Base-by-base conservation (phyloP, 106 monocot species). In the Acorus gramineus region DNA sequence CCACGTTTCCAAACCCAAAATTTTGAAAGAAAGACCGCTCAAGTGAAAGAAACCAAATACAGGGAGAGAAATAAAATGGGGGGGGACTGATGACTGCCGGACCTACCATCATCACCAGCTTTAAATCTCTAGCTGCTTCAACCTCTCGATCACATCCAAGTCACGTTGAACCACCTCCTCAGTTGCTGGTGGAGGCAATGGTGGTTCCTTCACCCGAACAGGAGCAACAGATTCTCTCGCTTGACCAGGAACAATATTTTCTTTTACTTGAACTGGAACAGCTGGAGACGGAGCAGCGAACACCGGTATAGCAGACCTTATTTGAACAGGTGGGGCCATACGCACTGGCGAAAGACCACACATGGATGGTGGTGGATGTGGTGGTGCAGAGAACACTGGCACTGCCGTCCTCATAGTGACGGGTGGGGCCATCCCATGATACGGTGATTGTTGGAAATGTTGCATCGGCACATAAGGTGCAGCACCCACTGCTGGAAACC, bases 381-480 rank as follows among this genome's bases (percentile, higher is more conserved):
- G 66, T 57, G 74, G 66, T 48, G 77, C 73, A 14, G 79, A 84
- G 57, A 52, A 73, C 10, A 67, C 80, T 60, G 74, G 80, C 5
- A 71, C 48, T 55, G 75, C 60, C 28, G 75, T 79, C 56, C 78
- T 71, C 2, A 83, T 69, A 2, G 69, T 83, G 13, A 79, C 83
- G 2, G 83, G 78, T 6, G 79, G 61, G 71, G 82, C 82, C 56
- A 71, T 6, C 11, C 69, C 81, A 68, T 77, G 82, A 62, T 72
- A n/a, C n/a, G n/a, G 73, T 47, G 72, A 66, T 53, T 48, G 57
- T 45, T 73, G 65, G 50, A 62, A 67, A 47, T 62, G 47, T 7
- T 11, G 14, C 67, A 51, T 61, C 5, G 56, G 74, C 44, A 64
- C 61, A 44, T 53, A 60, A 14, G 8, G 9, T 44, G 62, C 50